These are phyloP conservation scores for Moesziomyces parantarcticus DNA, from an alignment of 1,284 basidiomycete species.

Conservation along the genomic window DNA sequence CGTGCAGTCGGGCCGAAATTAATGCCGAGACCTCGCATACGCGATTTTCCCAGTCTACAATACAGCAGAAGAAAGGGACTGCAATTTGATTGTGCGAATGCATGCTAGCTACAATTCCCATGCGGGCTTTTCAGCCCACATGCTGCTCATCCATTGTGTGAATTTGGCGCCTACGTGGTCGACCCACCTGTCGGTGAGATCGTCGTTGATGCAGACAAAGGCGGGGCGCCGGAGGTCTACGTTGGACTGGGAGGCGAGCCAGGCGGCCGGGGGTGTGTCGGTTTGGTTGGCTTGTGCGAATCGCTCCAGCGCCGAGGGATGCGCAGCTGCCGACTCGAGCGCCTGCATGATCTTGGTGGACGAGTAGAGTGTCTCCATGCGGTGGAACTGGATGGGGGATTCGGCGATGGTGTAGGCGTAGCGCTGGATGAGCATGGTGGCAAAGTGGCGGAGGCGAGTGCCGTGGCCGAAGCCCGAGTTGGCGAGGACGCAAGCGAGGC, in stretches of 20 bases:
- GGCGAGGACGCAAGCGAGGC: slow-evolving; percentile 19
- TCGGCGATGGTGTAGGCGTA: slow-evolving; percentile 49
- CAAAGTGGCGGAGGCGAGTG: slow-evolving; percentile 21
- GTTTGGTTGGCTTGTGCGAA: slow-evolving; percentile 7
- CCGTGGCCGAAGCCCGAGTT: slow-evolving; percentile 22
- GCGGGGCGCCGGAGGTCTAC: slow-evolving; percentile 11
- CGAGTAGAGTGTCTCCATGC: slow-evolving; percentile 30
- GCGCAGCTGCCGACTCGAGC: slow-evolving; percentile 4
- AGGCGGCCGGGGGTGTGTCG: slow-evolving; percentile 1
- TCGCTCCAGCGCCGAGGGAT: slow-evolving; percentile 6
- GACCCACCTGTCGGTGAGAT: slow-evolving; percentile 30
- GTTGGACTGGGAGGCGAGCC: slow-evolving; percentile 15
- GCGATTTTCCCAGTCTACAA: too few species aligned
- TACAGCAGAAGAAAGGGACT: too few species aligned
- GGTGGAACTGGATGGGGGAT: slow-evolving; percentile 31
- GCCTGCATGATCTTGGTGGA: slow-evolving; percentile 1
- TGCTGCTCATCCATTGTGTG: slow-evolving; percentile 16
- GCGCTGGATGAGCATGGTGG: slow-evolving; percentile 32
- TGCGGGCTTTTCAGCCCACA: slow-evolving; percentile 25
- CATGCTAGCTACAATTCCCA: slow-evolving; percentile 28
- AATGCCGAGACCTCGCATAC: too few species aligned
- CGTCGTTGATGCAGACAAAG: slow-evolving; percentile 48
- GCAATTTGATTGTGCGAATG: too few species aligned
- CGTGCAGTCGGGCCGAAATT: too few species aligned
- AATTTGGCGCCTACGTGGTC: slow-evolving; percentile 17